These are phyloP conservation scores for Candida stauntonica DNA, from an alignment of 805 yeast species.

Conservation along the genomic window DNA sequence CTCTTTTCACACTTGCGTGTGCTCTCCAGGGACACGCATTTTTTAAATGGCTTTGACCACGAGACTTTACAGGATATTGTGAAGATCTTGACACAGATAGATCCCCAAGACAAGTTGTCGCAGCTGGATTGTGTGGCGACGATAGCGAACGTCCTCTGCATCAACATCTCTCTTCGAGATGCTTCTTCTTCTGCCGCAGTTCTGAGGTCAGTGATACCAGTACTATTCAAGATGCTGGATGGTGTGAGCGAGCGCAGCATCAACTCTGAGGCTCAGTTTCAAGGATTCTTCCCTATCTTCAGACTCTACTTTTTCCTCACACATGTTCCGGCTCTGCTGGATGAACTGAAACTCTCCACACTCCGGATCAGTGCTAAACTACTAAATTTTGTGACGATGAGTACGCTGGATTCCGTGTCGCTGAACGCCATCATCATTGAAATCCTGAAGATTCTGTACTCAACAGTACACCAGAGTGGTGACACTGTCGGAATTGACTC, in stretches of 20 bases:
- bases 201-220: slow-evolving; percentile 9
- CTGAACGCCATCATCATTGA: slow-evolving; percentile 26
- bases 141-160: slow-evolving; percentile 21
- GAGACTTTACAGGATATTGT: slow-evolving; percentile 10
- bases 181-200: slow-evolving; percentile 1
- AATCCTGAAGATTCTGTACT: slow-evolving; percentile 25
- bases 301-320: slow-evolving; percentile 23
- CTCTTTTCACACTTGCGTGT: slow-evolving; percentile 13
- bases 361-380: slow-evolving; percentile 23
- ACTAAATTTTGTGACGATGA: slow-evolving; percentile 24
- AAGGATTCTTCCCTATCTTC: slow-evolving; percentile 25
- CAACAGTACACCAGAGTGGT: slow-evolving; percentile 23
- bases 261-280: slow-evolving; percentile 23
- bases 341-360: slow-evolving; percentile 13
- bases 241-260: slow-evolving; percentile 25
- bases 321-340: slow-evolving; percentile 14
- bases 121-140: slow-evolving; percentile 21
- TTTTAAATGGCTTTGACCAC: slow-evolving; percentile 15
- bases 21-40: slow-evolving; percentile 15
- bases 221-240: slow-evolving; percentile 16
- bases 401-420: slow-evolving; percentile 17
- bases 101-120: slow-evolving; percentile 5
- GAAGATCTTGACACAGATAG: slow-evolving; percentile 8
- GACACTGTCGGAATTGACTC: slow-evolving; percentile 25
- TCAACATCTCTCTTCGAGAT: slow-evolving; percentile 17